Base-by-base conservation (phyloP, 2,329 filamentous ascomycete genomes). In the Venturiaceae sp. region DNA sequence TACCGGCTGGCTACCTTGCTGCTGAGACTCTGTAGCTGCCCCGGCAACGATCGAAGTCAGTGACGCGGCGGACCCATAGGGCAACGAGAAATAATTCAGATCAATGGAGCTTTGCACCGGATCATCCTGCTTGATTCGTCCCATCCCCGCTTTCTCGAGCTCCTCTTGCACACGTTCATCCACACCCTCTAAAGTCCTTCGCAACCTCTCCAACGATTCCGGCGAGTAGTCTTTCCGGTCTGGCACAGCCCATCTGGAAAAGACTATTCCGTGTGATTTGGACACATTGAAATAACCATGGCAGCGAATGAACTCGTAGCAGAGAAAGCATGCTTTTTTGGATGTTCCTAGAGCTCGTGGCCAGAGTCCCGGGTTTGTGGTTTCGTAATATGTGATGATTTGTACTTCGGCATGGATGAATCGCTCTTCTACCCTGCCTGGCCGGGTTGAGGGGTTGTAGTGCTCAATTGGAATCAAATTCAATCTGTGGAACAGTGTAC, bases 331-430 rank as follows among this genome's bases (percentile, higher is more conserved):
- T 34, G 52, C 52, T 53, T 53, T 37, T 30, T 53, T 53, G 14
- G 52, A 53, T 13, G 52, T 34, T 23, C 52, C 52, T 2, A 53
- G 52, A 14, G 34, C 52, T n/a, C 30, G 30, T 34, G 52, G 52
- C 52, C 52, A 53, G 14, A 34, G n/a, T 34, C 28, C 19, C 8
- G 30, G 32, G 23, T 34, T 34, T 21, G 5, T 23, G n/a, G 19
- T 53, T 37, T 53, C 52, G 32, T 53, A 53, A 30, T 53, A 53
- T 34, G 34, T 37, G 34, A 53, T 53, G n/a, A 53, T 30, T 14
- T 53, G 52, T 13, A 53, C 5, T 53, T 60, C 58, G 41, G 58
- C 44, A 54, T 60, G 55, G 28, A 60, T 46, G 46, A 50, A 58
- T 36, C 39, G 37, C 32, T 46, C 53, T 39, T 58, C 39, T 53